Conservation (phyloP, 306 rosid genomes). For the Canavalia ensiformis region DNA sequence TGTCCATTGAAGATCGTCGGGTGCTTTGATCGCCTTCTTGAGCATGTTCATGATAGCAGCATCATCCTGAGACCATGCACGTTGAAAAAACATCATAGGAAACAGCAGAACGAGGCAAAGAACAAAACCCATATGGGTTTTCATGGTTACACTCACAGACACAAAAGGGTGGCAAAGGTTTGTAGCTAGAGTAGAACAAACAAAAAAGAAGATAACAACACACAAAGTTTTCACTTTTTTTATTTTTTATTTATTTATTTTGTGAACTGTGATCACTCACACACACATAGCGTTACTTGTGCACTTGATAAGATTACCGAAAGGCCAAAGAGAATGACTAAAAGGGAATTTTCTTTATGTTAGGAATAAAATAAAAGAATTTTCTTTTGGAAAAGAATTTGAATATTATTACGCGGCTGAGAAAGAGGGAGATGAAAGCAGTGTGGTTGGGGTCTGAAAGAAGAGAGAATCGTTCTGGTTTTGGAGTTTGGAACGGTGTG, state of each 20-base stretch:
- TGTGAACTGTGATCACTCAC: not conserved
- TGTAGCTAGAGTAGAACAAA: not conserved
- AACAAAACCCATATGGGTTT: slow-evolving; percentile 51
- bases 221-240: not conserved
- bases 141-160: slow-evolving; percentile 15
- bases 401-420: slow-evolving; percentile 46
- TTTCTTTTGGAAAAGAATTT: slow-evolving; percentile 7
- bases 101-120: not conserved
- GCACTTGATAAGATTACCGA: not conserved
- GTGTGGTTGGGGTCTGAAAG: not conserved
- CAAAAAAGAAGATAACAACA: not conserved
- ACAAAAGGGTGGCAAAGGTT: not conserved
- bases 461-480: not conserved
- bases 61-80: slow-evolving; percentile 61
- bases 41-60: slow-evolving; percentile 60
- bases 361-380: not conserved
- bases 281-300: not conserved
- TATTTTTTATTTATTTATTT: not conserved
- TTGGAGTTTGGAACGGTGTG: not conserved
- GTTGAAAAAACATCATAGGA: slow-evolving; percentile 1
- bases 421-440: slow-evolving; percentile 35
- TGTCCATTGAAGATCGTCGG: slow-evolving; percentile 59
- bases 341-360: not conserved
- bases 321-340: not conserved
- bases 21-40: slow-evolving; percentile 39